phyloP scores from a whole-genome alignment of 2,329 filamentous ascomycete species.

The Monosporascus sp. region DNA sequence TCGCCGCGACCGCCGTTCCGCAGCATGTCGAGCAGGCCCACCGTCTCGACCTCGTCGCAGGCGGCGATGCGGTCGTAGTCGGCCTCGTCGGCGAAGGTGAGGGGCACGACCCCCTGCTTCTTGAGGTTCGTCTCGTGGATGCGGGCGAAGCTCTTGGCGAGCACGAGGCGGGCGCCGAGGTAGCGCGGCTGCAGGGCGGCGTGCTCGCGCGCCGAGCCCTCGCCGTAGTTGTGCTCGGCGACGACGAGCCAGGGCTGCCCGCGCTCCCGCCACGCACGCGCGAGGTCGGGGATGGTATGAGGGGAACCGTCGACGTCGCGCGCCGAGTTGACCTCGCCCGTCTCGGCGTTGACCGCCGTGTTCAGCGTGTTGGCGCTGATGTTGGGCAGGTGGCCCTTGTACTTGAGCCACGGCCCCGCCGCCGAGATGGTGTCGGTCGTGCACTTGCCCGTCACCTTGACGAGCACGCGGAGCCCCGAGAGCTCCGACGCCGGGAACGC shows the following conservation, averaged over 20 bases:
- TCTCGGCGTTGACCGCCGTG: constrained; percentile 87
- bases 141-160: constrained; percentile 81
- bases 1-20: constrained; percentile 70
- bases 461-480: constrained; percentile 73
- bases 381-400: constrained; percentile 98
- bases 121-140: constrained; percentile 96
- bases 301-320: constrained; percentile 76
- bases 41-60: constrained; percentile 75
- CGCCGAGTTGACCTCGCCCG: constrained; percentile 85
- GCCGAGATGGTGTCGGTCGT: constrained; percentile 98
- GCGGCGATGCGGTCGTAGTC: constrained; percentile 83
- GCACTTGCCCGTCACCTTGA: constrained; percentile 96
- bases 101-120: constrained; percentile 93
- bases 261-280: constrained; percentile 71
- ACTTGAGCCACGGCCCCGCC: constrained; percentile 95
- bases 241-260: constrained; percentile 85
- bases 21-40: constrained; percentile 80
- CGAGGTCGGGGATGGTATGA: constrained; percentile 82
- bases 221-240: constrained; percentile 95
- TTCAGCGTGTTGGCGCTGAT: constrained; percentile 97
- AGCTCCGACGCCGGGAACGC: constrained; percentile 76
- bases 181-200: constrained; percentile 88
- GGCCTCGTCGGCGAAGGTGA: constrained; percentile 81
- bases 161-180: constrained; percentile 76
- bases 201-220: constrained; percentile 84